A percentile compares a stretch with the other conserved stretches of the same genome.
Conservation (phyloP, 1,284 basidiomycete genomes). For the Rhodotorula sp. region DNA sequence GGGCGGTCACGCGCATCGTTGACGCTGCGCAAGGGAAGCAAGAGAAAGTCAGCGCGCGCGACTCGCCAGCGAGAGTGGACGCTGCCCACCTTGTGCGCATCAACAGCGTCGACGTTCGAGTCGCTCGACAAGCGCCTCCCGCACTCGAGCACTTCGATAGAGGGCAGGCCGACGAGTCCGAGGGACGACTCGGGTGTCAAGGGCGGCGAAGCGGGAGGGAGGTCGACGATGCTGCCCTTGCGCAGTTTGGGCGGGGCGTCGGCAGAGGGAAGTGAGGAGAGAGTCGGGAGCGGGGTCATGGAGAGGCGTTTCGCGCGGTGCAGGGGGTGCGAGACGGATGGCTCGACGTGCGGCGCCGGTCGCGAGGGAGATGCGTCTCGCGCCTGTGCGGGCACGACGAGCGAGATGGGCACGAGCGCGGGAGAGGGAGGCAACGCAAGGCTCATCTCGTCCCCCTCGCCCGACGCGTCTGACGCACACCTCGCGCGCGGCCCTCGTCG, state of each 20-base stretch:
- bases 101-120: background rate
- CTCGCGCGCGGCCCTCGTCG: background rate
- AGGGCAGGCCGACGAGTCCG: background rate
- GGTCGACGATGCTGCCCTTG: slow-evolving; percentile 11
- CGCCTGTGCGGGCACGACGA: background rate
- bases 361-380: background rate
- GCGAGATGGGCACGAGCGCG: slow-evolving; percentile 2
- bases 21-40: background rate
- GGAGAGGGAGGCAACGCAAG: slow-evolving; percentile 8
- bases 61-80: background rate
- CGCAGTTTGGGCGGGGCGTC: background rate
- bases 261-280: background rate
- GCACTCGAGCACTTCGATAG: background rate
- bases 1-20: background rate
- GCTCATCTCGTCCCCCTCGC: background rate
- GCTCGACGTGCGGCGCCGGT: background rate
- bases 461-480: background rate
- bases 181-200: background rate
- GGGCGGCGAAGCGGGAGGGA: slow-evolving; percentile 7
- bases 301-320: slow-evolving; percentile 9
- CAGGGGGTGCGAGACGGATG: background rate
- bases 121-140: background rate
- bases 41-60: background rate
- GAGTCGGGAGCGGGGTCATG: slow-evolving; percentile 12
- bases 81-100: background rate